Conservation (phyloP, 805 yeast species). For the Saturnispora quitensis region DNA sequence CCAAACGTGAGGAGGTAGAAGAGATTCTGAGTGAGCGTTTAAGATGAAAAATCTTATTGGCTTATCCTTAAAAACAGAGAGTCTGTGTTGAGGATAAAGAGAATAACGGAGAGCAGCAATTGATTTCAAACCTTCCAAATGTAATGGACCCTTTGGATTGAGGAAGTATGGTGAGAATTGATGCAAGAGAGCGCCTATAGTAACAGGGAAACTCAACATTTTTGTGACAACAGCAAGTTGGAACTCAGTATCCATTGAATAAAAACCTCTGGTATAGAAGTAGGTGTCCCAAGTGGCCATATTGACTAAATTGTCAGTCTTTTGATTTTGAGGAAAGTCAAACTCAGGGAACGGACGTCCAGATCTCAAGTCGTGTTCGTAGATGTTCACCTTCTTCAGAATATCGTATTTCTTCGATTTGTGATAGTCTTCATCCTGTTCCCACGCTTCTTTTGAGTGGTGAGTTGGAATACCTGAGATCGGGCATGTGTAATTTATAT, state of each 20-base stretch:
- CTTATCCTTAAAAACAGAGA: conserved; percentile 63
- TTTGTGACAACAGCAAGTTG: conserved; percentile 93
- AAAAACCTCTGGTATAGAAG: conserved; percentile 85
- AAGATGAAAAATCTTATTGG: conserved; percentile 84
- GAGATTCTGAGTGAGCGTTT: conserved; percentile 90
- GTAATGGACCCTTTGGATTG: conserved; percentile 78
- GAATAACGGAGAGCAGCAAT: conserved; percentile 89
- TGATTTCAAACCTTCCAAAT: conserved; percentile 88
- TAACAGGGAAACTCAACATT: conserved; percentile 85
- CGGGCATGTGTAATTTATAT: conserved; percentile 84
- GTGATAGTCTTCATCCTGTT: conserved; percentile 67
- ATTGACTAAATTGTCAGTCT: conserved; percentile 65
- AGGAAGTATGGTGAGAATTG: conserved; percentile 76
- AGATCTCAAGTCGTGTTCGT: conserved; percentile 89
- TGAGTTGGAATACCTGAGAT: conserved; percentile 95
- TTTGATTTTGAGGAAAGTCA: conserved; percentile 79
- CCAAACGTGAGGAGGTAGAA: conserved; percentile 93
- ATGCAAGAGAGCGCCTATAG: conserved; percentile 77
- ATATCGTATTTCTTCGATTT: conserved; percentile 53
- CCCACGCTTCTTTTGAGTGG: conserved; percentile 85
- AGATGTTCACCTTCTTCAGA: conserved; percentile 79
- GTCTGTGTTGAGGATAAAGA: conserved; percentile 61
- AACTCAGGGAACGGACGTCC: conserved; percentile 95
- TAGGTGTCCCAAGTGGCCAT: conserved; percentile 86
- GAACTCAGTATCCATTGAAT: conserved; percentile 95